These are phyloP conservation scores for Penicillium fuscoglaucum DNA, from an alignment of 2,329 filamentous ascomycete species.

Conservation along the genomic window DNA sequence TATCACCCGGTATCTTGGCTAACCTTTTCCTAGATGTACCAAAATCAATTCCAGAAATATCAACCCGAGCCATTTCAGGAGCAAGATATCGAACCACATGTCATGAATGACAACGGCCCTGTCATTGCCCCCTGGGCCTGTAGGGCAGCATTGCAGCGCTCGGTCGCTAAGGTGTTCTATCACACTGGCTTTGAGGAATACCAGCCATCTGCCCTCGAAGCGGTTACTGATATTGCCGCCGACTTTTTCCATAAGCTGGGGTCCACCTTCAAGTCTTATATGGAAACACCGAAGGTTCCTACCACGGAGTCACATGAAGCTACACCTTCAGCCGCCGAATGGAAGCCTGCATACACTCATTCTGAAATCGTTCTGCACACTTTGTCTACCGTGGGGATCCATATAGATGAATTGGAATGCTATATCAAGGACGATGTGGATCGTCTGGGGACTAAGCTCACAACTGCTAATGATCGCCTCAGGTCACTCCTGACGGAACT, in stretches of 20 bases:
- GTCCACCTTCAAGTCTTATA: slow-evolving; percentile 76
- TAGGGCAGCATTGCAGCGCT: slow-evolving; percentile 80
- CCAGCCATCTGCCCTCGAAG: slow-evolving; percentile 89
- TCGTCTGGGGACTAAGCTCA: slow-evolving; percentile 73
- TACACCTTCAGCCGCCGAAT: slow-evolving; percentile 41
- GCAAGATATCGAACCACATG: slow-evolving; percentile 81
- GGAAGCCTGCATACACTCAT: slow-evolving; percentile 69
- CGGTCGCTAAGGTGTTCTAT: slow-evolving; percentile 92
- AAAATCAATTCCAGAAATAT: slow-evolving; percentile 97
- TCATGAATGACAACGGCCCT: slow-evolving; percentile 83
- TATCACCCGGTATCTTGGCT: neutral
- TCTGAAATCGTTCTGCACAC: slow-evolving; percentile 89
- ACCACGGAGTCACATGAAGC: slow-evolving; percentile 48
- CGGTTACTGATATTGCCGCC: slow-evolving; percentile 82
- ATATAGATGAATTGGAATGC: slow-evolving; percentile 75
- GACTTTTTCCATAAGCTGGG: slow-evolving; percentile 88
- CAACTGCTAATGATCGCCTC: slow-evolving; percentile 89
- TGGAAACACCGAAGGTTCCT: slow-evolving; percentile 75
- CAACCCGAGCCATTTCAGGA: slow-evolving; percentile 87
- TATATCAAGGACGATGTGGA: slow-evolving; percentile 96
- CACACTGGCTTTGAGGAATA: slow-evolving; percentile 96
- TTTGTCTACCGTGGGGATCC: slow-evolving; percentile 78
- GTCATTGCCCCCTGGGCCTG: slow-evolving; percentile 82
- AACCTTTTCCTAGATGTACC: slow-evolving; percentile 69
- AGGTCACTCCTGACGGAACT: slow-evolving; percentile 90